Evolutionary conservation across 164 flowering plant species (phyloP).

Genomic region (Protea cynaroides): DNA sequence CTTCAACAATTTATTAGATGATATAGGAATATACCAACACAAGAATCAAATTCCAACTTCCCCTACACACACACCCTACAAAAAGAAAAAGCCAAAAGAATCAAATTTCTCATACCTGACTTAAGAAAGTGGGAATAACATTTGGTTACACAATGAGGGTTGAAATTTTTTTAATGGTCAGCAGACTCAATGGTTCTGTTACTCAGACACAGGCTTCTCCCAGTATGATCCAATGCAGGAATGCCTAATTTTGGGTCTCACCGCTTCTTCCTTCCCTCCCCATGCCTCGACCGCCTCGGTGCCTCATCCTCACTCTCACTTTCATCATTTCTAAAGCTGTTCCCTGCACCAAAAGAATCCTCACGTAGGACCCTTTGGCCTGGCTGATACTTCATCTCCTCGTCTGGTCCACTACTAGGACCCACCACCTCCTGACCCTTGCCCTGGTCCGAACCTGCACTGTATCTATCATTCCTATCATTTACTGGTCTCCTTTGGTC

Average conservation of each 20-base stretch:
- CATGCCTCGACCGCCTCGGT: conserved; percentile 88
- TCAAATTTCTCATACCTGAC: too few species aligned
- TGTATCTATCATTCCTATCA: conserved; percentile 42
- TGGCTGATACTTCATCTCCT: conserved; percentile 38
- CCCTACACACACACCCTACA: too few species aligned
- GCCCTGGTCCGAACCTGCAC: conserved; percentile 40
- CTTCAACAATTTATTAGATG: too few species aligned
- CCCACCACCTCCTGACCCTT: conserved; percentile 41
- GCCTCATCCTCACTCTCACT: conserved; percentile 99
- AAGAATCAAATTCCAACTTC: too few species aligned
- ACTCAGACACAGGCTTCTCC: conserved; percentile 9
- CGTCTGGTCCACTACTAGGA: conserved; percentile 30
- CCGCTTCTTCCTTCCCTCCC: conserved; percentile 83
- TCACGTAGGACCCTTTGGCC: conserved; percentile 34
- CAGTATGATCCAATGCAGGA: conserved; percentile 20
- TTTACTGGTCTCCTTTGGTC: conserved; percentile 47
- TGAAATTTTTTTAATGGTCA: too few species aligned
- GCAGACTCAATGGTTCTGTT: not conserved
- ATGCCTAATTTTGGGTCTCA: conserved; percentile 35
- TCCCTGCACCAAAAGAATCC: conserved; percentile 44
- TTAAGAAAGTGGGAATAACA: too few species aligned
- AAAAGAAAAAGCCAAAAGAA: too few species aligned
- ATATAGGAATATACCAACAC: too few species aligned
- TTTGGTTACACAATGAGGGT: too few species aligned
- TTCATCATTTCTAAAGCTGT: conserved; percentile 55